These are phyloP conservation scores for Lupinus albus DNA, from an alignment of 306 rosid genomes.

Conservation along the genomic window DNA sequence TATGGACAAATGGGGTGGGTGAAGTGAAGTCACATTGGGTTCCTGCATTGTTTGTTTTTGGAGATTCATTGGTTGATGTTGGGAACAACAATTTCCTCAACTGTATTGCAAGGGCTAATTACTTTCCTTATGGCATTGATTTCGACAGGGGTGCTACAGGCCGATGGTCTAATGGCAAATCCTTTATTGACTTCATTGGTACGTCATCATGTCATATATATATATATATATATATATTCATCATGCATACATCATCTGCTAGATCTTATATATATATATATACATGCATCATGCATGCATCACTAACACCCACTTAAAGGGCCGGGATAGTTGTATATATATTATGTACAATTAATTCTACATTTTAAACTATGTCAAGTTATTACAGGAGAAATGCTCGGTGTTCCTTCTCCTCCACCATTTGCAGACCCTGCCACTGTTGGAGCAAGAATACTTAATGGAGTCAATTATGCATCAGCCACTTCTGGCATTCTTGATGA, in stretches of 20 bases:
- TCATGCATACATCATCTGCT: no score
- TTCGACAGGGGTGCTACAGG: constrained; percentile 67
- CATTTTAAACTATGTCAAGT: no score
- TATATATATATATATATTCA: no score
- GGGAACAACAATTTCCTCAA: constrained; percentile 78
- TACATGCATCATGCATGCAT: no score
- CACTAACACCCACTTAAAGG: no score
- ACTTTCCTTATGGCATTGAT: constrained; percentile 76
- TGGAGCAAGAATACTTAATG: constrained; percentile 54
- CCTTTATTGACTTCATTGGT: constrained; percentile 71
- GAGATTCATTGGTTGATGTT: constrained; percentile 83
- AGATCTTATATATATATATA: no score
- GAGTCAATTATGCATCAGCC: constrained; percentile 87
- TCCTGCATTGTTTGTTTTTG: constrained; percentile 78
- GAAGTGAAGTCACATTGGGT: constrained; percentile 47
- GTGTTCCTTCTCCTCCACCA: constrained; percentile 68
- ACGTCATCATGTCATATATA: no score
- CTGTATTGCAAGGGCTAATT: constrained; percentile 64
- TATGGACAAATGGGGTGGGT: constrained; percentile 35
- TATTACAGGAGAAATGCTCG: constrained; percentile 65
- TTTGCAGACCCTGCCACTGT: constrained; percentile 57
- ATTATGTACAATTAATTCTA: no score
- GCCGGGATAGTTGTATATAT: no score
- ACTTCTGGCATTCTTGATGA: constrained; percentile 79
- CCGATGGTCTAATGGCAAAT: constrained; percentile 77